phyloP scores from a whole-genome alignment of 495 filamentous ascomycete genomes.

The Aspergillus taichungensis region DNA sequence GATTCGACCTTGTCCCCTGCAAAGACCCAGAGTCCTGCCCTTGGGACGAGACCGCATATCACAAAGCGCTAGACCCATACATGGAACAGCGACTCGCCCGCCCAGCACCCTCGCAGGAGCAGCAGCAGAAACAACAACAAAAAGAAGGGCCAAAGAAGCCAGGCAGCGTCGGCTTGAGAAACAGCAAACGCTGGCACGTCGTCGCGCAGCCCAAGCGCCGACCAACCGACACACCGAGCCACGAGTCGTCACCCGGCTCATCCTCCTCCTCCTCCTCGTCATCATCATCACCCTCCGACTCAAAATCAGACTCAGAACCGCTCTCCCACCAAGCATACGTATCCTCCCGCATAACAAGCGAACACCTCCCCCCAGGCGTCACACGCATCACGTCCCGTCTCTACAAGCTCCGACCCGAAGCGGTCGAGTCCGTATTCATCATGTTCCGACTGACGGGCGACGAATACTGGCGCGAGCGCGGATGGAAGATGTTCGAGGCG shows the following conservation, averaged over 20 bases:
- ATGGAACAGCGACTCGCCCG: slow-evolving; percentile 21
- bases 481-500: slow-evolving; percentile 84
- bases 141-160: neutral
- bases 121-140: slow-evolving; percentile 17
- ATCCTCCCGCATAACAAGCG: slow-evolving; percentile 45
- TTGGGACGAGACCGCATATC: slow-evolving; percentile 67
- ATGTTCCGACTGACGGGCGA: slow-evolving; percentile 91
- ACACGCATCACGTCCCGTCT: slow-evolving; percentile 44
- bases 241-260: too few relatives aligned
- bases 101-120: slow-evolving; percentile 14
- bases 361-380: slow-evolving; percentile 60
- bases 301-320: slow-evolving; percentile 17
- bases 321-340: slow-evolving; percentile 59
- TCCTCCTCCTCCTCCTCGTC: too few relatives aligned
- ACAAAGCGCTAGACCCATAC: slow-evolving; percentile 47
- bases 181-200: too few relatives aligned
- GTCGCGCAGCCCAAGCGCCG: too few relatives aligned
- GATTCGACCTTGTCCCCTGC: slow-evolving; percentile 58
- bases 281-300: too few relatives aligned
- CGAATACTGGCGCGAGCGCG: slow-evolving; percentile 67
- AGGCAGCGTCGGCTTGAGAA: too few relatives aligned
- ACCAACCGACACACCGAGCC: too few relatives aligned
- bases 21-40: slow-evolving; percentile 54
- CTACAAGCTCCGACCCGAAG: slow-evolving; percentile 86
- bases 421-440: slow-evolving; percentile 92